Evolutionary conservation across 2,329 filamentous ascomycete species (phyloP).

Genomic region (Shiraia bambusicola): DNA sequence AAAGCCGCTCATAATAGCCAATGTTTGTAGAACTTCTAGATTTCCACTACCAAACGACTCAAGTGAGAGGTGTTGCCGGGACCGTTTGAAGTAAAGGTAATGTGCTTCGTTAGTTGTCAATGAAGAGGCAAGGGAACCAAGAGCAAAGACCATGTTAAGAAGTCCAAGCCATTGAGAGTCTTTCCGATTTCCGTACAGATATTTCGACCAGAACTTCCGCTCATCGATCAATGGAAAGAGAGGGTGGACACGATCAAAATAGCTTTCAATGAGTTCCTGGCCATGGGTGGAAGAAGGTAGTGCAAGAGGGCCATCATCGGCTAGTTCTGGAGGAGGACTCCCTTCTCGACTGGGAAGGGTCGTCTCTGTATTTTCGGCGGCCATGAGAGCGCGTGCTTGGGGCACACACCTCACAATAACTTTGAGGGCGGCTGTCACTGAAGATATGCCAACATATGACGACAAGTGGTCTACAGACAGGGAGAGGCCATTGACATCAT

Average conservation of each 20-base stretch:
- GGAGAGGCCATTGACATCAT: constrained; percentile 71
- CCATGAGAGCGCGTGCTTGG: constrained; percentile 51
- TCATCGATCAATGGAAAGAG: constrained; percentile 76
- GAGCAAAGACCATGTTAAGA: constrained; percentile 74
- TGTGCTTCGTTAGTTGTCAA: constrained; percentile 65
- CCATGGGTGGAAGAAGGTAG: constrained; percentile 63
- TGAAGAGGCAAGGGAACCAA: constrained; percentile 70
- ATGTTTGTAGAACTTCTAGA: constrained; percentile 71
- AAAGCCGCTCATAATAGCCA: constrained; percentile 71
- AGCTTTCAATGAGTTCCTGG: constrained; percentile 70
- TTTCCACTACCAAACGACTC: constrained; percentile 70
- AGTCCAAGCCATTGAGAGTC: constrained; percentile 72
- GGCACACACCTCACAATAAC: constrained; percentile 64
- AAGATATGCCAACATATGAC: constrained; percentile 72
- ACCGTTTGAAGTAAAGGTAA: constrained; percentile 68
- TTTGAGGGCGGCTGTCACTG: constrained; percentile 71
- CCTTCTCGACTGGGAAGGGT: constrained; percentile 39
- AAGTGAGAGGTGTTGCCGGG: constrained; percentile 66
- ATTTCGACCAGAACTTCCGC: constrained; percentile 66
- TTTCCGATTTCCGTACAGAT: constrained; percentile 61
- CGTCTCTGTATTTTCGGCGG: constrained; percentile 45
- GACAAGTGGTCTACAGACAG: constrained; percentile 60
- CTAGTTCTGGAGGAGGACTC: constrained; percentile 40
- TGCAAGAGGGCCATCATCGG: constrained; percentile 43
- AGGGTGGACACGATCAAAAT: constrained; percentile 71